phyloP scores from a whole-genome alignment of 805 yeast species.

The Naumovozyma castellii region DNA sequence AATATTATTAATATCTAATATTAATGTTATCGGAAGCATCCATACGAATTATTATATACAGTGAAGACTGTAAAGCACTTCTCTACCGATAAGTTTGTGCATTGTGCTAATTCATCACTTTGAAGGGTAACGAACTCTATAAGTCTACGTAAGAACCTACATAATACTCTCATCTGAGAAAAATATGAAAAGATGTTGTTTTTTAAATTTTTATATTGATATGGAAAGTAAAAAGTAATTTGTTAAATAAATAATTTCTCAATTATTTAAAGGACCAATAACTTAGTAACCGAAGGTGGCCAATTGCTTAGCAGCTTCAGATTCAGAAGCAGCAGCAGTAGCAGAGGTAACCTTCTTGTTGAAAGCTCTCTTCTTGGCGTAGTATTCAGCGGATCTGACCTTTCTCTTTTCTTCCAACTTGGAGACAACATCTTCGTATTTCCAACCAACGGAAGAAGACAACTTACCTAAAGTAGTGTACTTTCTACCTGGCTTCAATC shows the following conservation, averaged over 20 bases:
- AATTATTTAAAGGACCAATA: background rate
- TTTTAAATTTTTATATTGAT: background rate
- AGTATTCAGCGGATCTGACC: constrained; percentile 97
- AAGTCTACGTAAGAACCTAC: background rate
- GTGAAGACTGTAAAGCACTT: no score
- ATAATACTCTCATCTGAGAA: background rate
- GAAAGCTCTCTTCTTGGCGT: constrained; percentile 96
- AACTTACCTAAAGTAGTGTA: constrained; percentile 97
- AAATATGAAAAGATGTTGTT: background rate
- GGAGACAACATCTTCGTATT: constrained; percentile 96
- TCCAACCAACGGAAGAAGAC: constrained; percentile 97
- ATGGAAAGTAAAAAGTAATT: background rate
- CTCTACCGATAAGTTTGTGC: no score
- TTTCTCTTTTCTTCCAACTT: constrained; percentile 98
- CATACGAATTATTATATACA: no score
- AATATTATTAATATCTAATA: background rate
- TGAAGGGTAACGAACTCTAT: no score
- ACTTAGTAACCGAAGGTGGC: constrained; percentile 95
- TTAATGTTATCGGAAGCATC: no score
- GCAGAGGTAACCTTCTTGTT: constrained; percentile 87
- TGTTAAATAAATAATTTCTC: background rate
- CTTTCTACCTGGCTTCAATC: constrained; percentile 99
- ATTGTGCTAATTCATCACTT: no score
- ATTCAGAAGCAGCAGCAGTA: constrained; percentile 74
- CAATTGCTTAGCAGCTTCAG: constrained; percentile 86